Evolutionary conservation across 2,329 filamentous ascomycete genomes (phyloP), one percentile per base, ranked within the genome.

Genomic region (Scedosporium boydii): DNA sequence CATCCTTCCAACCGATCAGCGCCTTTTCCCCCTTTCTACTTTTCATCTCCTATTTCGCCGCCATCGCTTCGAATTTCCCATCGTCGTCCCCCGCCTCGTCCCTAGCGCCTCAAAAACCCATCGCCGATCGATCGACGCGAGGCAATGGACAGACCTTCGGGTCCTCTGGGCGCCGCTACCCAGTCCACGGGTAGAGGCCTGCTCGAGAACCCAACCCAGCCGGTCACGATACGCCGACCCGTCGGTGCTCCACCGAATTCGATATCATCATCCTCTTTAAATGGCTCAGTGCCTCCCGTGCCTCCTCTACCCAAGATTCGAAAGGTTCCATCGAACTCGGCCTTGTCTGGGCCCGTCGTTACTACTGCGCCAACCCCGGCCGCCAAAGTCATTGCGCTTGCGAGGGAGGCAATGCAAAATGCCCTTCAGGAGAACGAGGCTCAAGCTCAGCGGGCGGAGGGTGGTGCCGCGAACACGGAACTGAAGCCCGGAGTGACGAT

Each of bases 401-500:
- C 85, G 42, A 82, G 82, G 67, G 84, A 88, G 68, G 86, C 86
- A 55, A 88, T 91, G 82, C 81, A 82, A 65, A 81, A 80, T 68
- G 87, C 88, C 62, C 77, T 88, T 63, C 81, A 86, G 67, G 87
- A 87, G 70, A 87, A 88, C 67, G 80, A 81, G 68, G 83, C 78
- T 59, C 86, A 88, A 71, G 82, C 80, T 6, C 61, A 63, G 42
- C 46, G 34, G 7, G 56, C 27, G 7, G 46, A 60, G 10, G 82
- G 83, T 61, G 85, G 80, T 70, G 85, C 76, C 71, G 44, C 72
- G 18, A 38, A 46, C 26, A 48, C 62, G 18, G 84, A 83, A 55
- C 75, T 87, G 57, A 85, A 87, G 70, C 85, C 87, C 1, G 89
- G 90, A 64, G 84, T 91, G 63, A 93, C 90, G 38, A 87, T 93